phyloP scores from a whole-genome alignment of 2,329 filamentous ascomycete species.

The Fusarium dlaminii region DNA sequence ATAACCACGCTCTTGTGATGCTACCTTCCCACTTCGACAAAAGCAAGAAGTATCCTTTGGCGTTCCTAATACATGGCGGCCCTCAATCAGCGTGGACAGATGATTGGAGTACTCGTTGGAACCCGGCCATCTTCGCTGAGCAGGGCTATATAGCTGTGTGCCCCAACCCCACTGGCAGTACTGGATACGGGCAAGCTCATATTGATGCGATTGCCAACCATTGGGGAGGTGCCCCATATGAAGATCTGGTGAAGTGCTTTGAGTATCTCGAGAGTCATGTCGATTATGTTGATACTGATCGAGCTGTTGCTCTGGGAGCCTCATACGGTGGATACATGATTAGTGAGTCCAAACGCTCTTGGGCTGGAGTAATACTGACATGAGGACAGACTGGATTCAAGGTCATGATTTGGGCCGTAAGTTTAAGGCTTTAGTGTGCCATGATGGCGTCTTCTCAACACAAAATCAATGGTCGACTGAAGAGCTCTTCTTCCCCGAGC shows the following conservation, averaged over 20 bases:
- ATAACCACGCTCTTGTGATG: conserved; percentile 75
- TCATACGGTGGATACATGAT: conserved; percentile 82
- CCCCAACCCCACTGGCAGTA: conserved; percentile 85
- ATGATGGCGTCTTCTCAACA: conserved; percentile 86
- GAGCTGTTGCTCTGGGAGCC: conserved; percentile 78
- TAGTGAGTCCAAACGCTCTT: conserved; percentile 54
- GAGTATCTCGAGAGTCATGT: conserved; percentile 76
- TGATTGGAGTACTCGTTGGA: conserved; percentile 85
- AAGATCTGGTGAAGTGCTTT: conserved; percentile 82
- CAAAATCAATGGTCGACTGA: conserved; percentile 71
- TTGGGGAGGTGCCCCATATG: conserved; percentile 87
- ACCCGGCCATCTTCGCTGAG: conserved; percentile 85
- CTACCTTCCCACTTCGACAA: conserved; percentile 74
- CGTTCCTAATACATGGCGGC: conserved; percentile 84
- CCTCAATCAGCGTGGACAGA: conserved; percentile 82
- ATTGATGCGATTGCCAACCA: conserved; percentile 79
- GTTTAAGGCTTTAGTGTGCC: conserved; percentile 88
- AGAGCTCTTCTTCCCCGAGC: conserved; percentile 76
- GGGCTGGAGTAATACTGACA: conserved; percentile 31
- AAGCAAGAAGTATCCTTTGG: conserved; percentile 79
- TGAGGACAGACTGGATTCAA: conserved; percentile 80
- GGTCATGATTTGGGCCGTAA: conserved; percentile 82
- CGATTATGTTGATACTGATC: conserved; percentile 72
- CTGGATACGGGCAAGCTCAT: conserved; percentile 82
- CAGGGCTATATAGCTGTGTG: conserved; percentile 86